Evolutionary conservation across 2,329 filamentous ascomycete genomes (phyloP).

Genomic region (Xylaria sp.): DNA sequence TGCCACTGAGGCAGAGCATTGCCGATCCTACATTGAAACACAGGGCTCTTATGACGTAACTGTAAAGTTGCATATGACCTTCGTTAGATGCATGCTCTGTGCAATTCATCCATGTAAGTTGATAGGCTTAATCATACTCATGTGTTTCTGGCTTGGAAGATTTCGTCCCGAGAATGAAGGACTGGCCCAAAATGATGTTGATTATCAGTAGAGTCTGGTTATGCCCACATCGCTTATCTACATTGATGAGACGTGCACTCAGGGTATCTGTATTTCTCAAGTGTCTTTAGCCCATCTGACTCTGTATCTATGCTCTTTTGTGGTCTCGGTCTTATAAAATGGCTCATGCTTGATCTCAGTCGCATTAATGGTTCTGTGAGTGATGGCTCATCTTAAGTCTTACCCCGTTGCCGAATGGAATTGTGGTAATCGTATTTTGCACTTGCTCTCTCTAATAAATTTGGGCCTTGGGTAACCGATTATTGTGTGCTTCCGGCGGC

Average conservation of each 20-base stretch:
- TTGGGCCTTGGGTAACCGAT: not conserved
- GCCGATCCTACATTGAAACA: conserved; percentile 1
- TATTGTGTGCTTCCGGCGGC: not conserved
- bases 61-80: not conserved
- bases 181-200: not conserved
- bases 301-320: not conserved
- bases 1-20: conserved; percentile 16
- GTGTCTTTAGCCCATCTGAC: not conserved
- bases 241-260: not conserved
- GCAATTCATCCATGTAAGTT: not conserved
- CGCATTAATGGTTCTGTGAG: not conserved
- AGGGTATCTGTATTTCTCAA: not conserved
- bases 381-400: not conserved
- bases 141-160: not conserved
- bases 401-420: not conserved
- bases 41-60: not conserved
- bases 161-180: not conserved
- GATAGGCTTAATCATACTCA: not conserved
- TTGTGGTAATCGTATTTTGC: not conserved
- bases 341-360: not conserved
- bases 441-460: not conserved
- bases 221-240: not conserved
- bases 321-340: not conserved
- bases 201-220: not conserved
- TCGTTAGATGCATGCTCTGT: not conserved